Conservation (phyloP, 441 rosid species). For the Pelargonium citronellum region DNA sequence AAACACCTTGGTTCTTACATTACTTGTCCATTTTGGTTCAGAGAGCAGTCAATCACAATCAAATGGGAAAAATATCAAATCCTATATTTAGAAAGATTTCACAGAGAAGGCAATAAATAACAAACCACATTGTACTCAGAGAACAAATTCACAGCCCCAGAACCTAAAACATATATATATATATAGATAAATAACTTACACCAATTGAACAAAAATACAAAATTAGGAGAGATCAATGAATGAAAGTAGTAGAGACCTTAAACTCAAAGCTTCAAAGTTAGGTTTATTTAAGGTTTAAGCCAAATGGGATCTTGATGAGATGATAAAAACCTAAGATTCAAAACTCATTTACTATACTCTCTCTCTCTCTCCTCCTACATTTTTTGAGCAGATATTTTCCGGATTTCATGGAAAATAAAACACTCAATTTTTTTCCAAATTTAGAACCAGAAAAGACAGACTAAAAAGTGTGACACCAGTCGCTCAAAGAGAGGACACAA, state of each 20-base stretch:
- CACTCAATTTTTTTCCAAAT: neutral
- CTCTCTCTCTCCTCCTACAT: neutral
- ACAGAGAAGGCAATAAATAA: neutral
- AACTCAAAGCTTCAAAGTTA: neutral
- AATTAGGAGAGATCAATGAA: neutral
- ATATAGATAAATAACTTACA: neutral
- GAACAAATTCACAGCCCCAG: slow-evolving; percentile 3
- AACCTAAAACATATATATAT: neutral
- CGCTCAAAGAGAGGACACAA: slow-evolving; percentile 11
- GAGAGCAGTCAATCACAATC: neutral
- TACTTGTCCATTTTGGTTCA: neutral
- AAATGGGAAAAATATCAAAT: neutral
- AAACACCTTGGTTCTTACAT: neutral
- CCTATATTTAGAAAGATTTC: slow-evolving; percentile 8
- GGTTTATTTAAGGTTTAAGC: slow-evolving; percentile 2
- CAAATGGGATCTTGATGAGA: neutral
- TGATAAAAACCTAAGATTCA: neutral
- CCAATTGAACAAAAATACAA: slow-evolving; percentile 12
- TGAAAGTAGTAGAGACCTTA: neutral
- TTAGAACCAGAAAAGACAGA: slow-evolving; percentile 3
- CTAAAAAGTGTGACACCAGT: neutral
- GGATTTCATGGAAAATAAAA: neutral
- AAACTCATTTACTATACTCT: neutral
- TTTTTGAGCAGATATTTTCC: neutral
- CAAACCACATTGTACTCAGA: neutral